Base-by-base conservation (phyloP, 441 rosid genomes). In the Pelargonium australe region DNA sequence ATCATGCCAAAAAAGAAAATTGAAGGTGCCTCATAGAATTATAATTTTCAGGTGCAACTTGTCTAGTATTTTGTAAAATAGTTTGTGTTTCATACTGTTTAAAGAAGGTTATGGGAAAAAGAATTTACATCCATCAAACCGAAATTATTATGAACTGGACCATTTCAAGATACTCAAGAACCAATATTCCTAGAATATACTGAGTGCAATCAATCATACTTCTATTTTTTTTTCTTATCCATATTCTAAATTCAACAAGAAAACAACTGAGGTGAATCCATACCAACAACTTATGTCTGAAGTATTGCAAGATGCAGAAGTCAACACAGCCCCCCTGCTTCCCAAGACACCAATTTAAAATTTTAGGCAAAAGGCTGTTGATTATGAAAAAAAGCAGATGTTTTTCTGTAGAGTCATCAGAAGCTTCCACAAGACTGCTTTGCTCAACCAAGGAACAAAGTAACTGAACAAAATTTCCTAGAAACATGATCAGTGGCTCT, bases 251-350 rank as follows among this genome's bases (percentile, higher is more conserved):
- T 65, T 41, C 5, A 64, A 5, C 45, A 68, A 70, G 44, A 31
- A 72, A 65, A 64, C 10, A 61, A 65, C 8, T 41, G 31, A 62
- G 45, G 44, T 7, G 74, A 69, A 34, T 73, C 31, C 81, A 34
- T 85, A 94, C 99, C 96, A 94, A 51, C 71, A 89, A 76, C 76
- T 94, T 91, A 80, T 91, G 95, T 65, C 78, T 83, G 78, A 94
- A 86, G 79, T 94, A 94, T 34, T 68, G 85, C 66, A 78, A 74
- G 77, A 85, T 76, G 77, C 75, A 47, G 11, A 63, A 47, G 62
- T 78, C 78, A 63, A 28, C 75, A 70, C 57, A 65, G 61, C 68
- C 76, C 19, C 79, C 86, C 77, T 77, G 73, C 75, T 70, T 76
- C 65, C 85, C 74, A 60, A 88, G 88, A 81, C 89, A 88, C 87